Percentiles rank a stretch among this genome's conserved stretches.
phyloP scores from a whole-genome alignment of 495 filamentous ascomycete species.

The Paragyromitra xinjiangensis region DNA sequence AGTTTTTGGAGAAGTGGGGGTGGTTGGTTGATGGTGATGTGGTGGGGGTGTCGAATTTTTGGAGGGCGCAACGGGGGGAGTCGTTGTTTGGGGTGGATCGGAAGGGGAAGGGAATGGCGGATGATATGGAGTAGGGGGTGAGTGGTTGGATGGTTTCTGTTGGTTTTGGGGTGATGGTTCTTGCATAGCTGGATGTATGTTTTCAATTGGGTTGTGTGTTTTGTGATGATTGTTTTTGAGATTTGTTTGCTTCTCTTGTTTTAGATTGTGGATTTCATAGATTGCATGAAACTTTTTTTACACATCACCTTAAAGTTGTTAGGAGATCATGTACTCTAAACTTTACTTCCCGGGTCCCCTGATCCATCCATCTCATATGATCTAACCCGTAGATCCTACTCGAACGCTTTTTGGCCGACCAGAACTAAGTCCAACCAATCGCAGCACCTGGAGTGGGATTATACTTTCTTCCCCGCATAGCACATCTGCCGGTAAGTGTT shows the following conservation, averaged over 20 bases:
- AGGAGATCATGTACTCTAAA: not conserved
- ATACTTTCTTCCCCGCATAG: no score
- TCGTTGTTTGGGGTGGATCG: conserved; percentile 1
- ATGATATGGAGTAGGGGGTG: not conserved
- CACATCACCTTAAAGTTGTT: no score
- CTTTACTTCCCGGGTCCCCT: no score
- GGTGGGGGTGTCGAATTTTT: conserved; percentile 54
- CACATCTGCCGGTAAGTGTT: not conserved
- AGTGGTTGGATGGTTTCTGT: not conserved
- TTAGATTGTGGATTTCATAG: not conserved
- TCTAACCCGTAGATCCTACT: not conserved
- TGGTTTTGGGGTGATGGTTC: not conserved
- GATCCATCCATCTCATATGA: not conserved
- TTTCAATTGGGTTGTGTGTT: not conserved
- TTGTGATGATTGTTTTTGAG: not conserved
- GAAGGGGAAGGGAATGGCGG: not conserved
- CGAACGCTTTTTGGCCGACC: not conserved
- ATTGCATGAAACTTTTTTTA: not conserved
- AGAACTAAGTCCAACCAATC: no score
- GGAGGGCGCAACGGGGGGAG: conserved; percentile 56
- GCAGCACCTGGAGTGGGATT: no score
- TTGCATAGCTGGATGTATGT: not conserved
- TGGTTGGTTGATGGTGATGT: conserved; percentile 54
- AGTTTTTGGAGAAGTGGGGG: conserved; percentile 56
- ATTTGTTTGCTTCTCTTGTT: not conserved